Evolutionary conservation across 805 yeast genomes (phyloP), one percentile per base, ranked within the genome.

Genomic region (Cyberlindnera lachancei): DNA sequence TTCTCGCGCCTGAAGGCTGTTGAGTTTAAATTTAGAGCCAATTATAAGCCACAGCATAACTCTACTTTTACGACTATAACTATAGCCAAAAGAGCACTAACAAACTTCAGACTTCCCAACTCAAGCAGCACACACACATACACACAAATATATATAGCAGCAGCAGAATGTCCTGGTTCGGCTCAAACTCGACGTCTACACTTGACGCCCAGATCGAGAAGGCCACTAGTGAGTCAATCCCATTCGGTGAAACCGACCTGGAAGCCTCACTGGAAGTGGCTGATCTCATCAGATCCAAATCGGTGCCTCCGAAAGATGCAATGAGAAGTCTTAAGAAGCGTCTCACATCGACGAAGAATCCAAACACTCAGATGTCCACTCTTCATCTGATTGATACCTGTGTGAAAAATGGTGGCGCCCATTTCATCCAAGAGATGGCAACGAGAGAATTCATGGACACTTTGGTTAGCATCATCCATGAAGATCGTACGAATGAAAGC

Each of bases 391-490:
- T 80, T 20, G 97, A 92, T 47, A 69, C 85, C 28, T 83, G 95
- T 58, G 79, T 90, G 34, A 92, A 92, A 59, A 92, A 92, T 53
- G 88, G 96, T 29, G 98, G 98, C 7, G 65, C 66, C 29, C 94
- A 85, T 46, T 88, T 92, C 47, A 64, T 90, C 15, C 66, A 63
- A 15, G 96, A 86, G 48, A 66, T 88, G 19, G 73, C 90, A 21
- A 70, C 88, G 8, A 74, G 86, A 41, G 96, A 90, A 53, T 90
- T 90, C 43, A 70, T 87, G 61, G 95, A 83, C 53, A 76, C 85
- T 17, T 59, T 85, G 40, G 79, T 76, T 18, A 50, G 61, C 3
- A 50, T 68, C 0, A 55, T 72, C 18, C 50, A 62, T 20, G 56
- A 59, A 36, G 57, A 56, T 37, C 57, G 53, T 10, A 49, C 66